Percentiles rank a stretch among this genome's conserved stretches.
Conservation (phyloP, 1,284 basidiomycete genomes). For the Heliocybe sulcata region DNA sequence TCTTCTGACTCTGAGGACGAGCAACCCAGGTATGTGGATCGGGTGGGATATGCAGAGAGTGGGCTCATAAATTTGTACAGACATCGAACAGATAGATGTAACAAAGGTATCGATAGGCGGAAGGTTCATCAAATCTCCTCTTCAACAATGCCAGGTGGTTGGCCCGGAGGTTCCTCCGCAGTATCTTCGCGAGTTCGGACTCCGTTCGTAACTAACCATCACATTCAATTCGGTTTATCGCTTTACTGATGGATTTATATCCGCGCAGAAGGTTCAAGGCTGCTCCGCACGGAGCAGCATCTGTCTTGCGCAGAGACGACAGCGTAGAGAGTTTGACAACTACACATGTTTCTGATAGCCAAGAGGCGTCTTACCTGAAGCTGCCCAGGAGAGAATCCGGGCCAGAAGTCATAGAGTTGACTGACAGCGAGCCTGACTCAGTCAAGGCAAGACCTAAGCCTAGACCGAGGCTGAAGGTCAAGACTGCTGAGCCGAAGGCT, state of each 20-base stretch:
- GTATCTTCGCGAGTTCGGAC: background rate
- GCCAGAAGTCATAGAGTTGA: conserved; percentile 1
- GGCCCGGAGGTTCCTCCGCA: conserved; percentile 1
- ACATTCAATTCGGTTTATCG: background rate
- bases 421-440: background rate
- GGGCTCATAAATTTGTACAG: no score
- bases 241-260: background rate
- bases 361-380: background rate
- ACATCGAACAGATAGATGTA: no score
- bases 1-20: conserved; percentile 41
- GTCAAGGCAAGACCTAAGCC: background rate
- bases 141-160: background rate
- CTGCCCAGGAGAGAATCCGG: background rate
- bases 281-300: background rate
- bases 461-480: background rate
- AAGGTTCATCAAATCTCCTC: no score
- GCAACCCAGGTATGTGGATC: conserved; percentile 14
- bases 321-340: conserved; percentile 27
- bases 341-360: conserved; percentile 18
- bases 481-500: background rate
- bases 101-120: no score
- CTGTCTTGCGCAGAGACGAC: conserved; percentile 9
- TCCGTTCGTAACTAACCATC: background rate
- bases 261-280: no score
- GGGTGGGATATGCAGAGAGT: no score